Conservation (phyloP, 768 basidiomycete species). For the Tylopilus balloui region DNA sequence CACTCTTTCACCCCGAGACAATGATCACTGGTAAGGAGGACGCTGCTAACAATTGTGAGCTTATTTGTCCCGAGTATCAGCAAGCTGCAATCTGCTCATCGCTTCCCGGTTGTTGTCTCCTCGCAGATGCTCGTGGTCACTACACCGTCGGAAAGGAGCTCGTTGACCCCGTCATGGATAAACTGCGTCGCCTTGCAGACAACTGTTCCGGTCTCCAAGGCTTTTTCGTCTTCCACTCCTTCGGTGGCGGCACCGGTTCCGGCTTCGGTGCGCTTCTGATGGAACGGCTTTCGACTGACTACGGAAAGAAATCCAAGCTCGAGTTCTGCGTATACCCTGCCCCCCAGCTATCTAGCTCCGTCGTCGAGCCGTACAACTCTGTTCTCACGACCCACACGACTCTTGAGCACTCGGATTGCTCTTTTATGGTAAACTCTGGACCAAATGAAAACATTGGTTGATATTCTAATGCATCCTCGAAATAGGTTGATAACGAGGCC, state of each 20-base stretch:
- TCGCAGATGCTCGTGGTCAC: constrained; percentile 92
- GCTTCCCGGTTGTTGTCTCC: constrained; percentile 5
- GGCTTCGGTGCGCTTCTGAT: constrained; percentile 97
- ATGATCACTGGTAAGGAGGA: constrained; percentile 98
- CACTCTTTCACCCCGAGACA: constrained; percentile 96
- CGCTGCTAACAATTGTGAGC: constrained; percentile 96
- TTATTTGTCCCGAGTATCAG: neutral
- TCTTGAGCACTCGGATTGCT: constrained; percentile 99
- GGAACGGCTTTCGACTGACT: constrained; percentile 95
- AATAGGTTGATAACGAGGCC: constrained; percentile 94
- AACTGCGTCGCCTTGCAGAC: constrained; percentile 92
- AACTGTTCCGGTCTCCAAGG: constrained; percentile 98
- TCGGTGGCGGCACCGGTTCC: constrained; percentile 99
- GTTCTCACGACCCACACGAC: constrained; percentile 98
- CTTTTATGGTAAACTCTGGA: constrained; percentile 77
- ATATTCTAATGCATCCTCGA: constrained; percentile 7
- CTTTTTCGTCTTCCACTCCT: constrained; percentile 99
- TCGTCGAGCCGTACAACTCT: constrained; percentile 99
- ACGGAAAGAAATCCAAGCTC: constrained; percentile 98
- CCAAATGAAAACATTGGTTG: neutral
- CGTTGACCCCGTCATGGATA: constrained; percentile 96
- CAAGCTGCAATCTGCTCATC: constrained; percentile 8
- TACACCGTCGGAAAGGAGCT: constrained; percentile 99
- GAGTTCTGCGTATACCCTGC: constrained; percentile 99
- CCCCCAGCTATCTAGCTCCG: constrained; percentile 88